A percentile compares a stretch with the other conserved stretches of the same genome.
Conservation (phyloP, 345 rosid species). For the Kernera saxatilis region DNA sequence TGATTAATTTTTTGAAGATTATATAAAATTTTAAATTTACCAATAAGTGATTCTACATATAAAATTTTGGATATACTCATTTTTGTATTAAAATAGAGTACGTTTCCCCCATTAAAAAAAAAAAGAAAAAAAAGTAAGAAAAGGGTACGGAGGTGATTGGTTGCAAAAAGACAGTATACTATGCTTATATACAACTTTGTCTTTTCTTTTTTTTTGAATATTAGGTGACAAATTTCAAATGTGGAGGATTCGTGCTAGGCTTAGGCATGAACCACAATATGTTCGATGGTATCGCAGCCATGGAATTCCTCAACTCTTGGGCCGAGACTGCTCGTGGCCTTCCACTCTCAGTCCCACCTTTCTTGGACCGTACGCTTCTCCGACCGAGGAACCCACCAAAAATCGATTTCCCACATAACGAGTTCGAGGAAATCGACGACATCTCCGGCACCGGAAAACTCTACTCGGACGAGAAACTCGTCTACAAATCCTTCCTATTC, state of each 20-base stretch:
- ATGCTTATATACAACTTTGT: too few relatives aligned
- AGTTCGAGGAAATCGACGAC: conserved; percentile 66
- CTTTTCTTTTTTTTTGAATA: background rate
- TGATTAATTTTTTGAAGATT: background rate
- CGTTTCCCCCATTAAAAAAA: too few relatives aligned
- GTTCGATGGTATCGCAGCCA: conserved; percentile 78
- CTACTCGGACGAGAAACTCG: conserved; percentile 56
- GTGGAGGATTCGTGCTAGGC: conserved; percentile 78
- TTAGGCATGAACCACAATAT: conserved; percentile 75
- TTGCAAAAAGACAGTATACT: too few relatives aligned
- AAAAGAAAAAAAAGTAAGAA: too few relatives aligned
- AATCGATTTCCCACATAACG: conserved; percentile 55
- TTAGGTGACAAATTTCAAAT: conserved; percentile 78
- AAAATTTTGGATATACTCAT: background rate
- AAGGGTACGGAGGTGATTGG: too few relatives aligned
- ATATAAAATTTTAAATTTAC: background rate
- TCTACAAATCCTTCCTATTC: conserved; percentile 62
- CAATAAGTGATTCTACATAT: background rate
- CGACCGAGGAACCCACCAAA: conserved; percentile 51
- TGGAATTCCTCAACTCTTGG: conserved; percentile 90
- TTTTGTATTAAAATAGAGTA: too few relatives aligned
- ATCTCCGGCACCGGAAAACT: conserved; percentile 53
- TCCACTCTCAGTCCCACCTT: conserved; percentile 60
- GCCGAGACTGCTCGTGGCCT: conserved; percentile 70
- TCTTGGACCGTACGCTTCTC: conserved; percentile 53